Evolutionary conservation across 495 filamentous ascomycete genomes (phyloP).

Genomic region (Penicilliopsis zonata): DNA sequence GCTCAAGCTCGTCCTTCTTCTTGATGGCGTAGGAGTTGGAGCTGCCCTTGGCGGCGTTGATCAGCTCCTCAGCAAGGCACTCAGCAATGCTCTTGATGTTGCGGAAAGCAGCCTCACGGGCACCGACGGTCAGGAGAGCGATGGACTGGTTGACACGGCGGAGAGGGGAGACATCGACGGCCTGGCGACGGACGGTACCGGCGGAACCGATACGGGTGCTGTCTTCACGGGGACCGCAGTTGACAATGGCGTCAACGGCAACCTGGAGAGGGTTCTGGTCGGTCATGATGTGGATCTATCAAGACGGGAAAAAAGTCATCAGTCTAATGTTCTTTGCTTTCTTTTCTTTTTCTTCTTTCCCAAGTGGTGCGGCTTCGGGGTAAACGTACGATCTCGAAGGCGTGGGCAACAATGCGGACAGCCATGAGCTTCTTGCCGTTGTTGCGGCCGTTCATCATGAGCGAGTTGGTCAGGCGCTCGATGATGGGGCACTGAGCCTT

Average conservation of each 20-base stretch:
- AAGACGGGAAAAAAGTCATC: neutral
- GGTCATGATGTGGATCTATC: conserved; percentile 98
- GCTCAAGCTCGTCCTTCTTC: conserved; percentile 99
- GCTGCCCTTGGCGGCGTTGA: conserved; percentile 99
- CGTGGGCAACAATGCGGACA: conserved; percentile 95
- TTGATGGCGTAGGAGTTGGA: conserved; percentile 99
- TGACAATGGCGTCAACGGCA: conserved; percentile 98
- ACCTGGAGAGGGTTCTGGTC: conserved; percentile 99
- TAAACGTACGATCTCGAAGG: conserved; percentile 92
- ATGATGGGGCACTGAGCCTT: conserved; percentile 99
- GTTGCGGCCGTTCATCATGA: conserved; percentile 99
- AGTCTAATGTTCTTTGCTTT: neutral
- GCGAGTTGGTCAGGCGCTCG: conserved; percentile 98
- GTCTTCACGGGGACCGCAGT: conserved; percentile 99
- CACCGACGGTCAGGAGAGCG: conserved; percentile 91
- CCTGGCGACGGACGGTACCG: conserved; percentile 98
- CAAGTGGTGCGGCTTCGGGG: neutral
- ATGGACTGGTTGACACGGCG: conserved; percentile 99
- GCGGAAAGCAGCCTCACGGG: conserved; percentile 93
- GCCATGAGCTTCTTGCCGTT: conserved; percentile 99
- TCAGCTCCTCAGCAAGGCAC: conserved; percentile 98
- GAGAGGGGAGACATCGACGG: conserved; percentile 98
- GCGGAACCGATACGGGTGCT: conserved; percentile 98
- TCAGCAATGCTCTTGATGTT: conserved; percentile 98
- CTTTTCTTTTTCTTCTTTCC: neutral